Base-by-base conservation (phyloP, 1,139 yeast genomes). In the Debaryomycetaceae sp. region DNA sequence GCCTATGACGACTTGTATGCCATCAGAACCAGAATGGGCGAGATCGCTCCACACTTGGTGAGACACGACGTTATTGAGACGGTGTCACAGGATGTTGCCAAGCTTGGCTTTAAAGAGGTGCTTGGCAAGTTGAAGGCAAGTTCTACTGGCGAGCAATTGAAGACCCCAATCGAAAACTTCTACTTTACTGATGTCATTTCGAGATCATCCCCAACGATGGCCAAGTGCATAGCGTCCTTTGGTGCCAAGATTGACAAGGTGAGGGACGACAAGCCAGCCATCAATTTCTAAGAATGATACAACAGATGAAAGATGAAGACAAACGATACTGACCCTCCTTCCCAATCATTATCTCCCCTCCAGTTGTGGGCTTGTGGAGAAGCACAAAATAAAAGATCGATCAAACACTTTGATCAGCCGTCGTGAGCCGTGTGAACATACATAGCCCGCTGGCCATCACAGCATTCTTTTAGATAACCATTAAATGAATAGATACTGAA, bases 191-290 rank as follows among this genome's bases (percentile, higher is more conserved):
- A 85, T 57, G 85, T 83, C 41, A 81, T 85, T 46, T 81, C 95
- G 23, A 75, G 95, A 67, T 78, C 85, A 36, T 84, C 95, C 32
- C 86, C 88, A 45, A 84, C 95, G 24, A 84, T 85, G 95, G 94
- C 95, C 33, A 81, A 74, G 64, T 82, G 93, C 71, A 72, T 78
- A 40, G 64, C 78, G 34, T 61, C 80, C 34, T 78, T 78, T 51
- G 85, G 85, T 37, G 73, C 81, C 37, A 71, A 75, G 59, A 65
- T 77, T 43, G 83, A 77, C 42, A 78, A 78, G 56, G 55, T 65
- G 34, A 54, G 54, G 38, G 82, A 76, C 52, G 72, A 71, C 39
- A 66, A 56, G 43, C 73, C 73, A 34, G 58, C 52, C 35, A 51
- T 62, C 39, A 57, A 56, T 45, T 57, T 61, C 45, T 56, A 51